Percentiles rank a stretch among this genome's conserved stretches.
phyloP scores from a whole-genome alignment of 2,329 filamentous ascomycete species.

The Blumeria graminis region DNA sequence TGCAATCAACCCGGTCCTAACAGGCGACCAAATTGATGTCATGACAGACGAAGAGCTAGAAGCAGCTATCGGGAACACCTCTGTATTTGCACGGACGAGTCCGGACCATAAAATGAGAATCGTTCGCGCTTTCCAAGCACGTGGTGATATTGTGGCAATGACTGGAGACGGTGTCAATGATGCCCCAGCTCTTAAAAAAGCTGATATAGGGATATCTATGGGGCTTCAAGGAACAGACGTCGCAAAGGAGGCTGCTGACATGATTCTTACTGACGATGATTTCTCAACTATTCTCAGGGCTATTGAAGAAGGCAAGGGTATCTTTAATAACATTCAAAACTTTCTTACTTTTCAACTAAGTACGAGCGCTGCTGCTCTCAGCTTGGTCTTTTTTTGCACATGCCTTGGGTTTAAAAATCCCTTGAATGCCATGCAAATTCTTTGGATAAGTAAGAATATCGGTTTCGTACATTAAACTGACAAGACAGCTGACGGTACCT shows the following conservation, averaged over 20 bases:
- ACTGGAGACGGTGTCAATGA: slow-evolving; percentile 97
- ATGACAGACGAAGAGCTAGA: slow-evolving; percentile 75
- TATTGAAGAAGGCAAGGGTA: slow-evolving; percentile 96
- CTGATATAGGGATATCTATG: slow-evolving; percentile 96
- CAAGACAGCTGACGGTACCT: slow-evolving; percentile 4
- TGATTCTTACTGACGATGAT: slow-evolving; percentile 77
- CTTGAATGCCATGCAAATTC: slow-evolving; percentile 96
- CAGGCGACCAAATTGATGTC: slow-evolving; percentile 75
- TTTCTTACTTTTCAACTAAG: slow-evolving; percentile 97
- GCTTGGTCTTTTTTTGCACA: slow-evolving; percentile 77
- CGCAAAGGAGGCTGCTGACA: slow-evolving; percentile 85
- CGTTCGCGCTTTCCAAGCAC: slow-evolving; percentile 67
- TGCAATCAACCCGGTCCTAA: slow-evolving; percentile 47
- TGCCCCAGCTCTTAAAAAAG: slow-evolving; percentile 85
- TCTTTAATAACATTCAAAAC: slow-evolving; percentile 99
- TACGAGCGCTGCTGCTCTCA: slow-evolving; percentile 81
- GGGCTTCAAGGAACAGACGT: slow-evolving; percentile 86
- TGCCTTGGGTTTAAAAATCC: slow-evolving; percentile 85
- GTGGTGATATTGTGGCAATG: slow-evolving; percentile 95
- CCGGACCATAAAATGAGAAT: slow-evolving; percentile 98
- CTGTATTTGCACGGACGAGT: slow-evolving; percentile 86
- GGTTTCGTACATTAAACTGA: neutral
- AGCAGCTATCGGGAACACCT: slow-evolving; percentile 65
- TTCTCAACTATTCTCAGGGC: slow-evolving; percentile 81
- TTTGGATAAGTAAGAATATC: slow-evolving; percentile 77